Evolutionary conservation across 2,329 filamentous ascomycete species (phyloP), one percentile per base, ranked within the genome.

Genomic region (Fusarium domesticum): DNA sequence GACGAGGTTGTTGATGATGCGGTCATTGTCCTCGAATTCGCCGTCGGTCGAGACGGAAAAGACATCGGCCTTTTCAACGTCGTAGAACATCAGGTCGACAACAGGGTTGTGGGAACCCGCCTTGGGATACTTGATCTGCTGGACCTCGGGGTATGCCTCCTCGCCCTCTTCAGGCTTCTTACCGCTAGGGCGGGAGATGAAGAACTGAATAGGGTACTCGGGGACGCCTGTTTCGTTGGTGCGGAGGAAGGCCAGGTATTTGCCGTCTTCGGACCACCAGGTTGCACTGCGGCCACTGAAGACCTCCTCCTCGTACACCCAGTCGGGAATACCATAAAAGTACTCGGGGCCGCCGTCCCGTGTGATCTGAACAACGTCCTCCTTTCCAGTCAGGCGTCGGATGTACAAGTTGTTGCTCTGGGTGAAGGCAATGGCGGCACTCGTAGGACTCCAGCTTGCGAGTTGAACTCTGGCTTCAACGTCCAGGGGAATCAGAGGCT

Each of bases 261-360:
- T 85, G 39, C 91, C 93, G 64, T 95, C 89, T 28, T 84, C 78
- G 25, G 89, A 92, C 91, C 91, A 98, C 93, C 95, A 98, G 1
- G 91, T 95, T 5, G 88, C 92, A 49, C 81, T 89, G 56, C 88
- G 87, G 2, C 80, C 85, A 12, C 73, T 67, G 50, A 97, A 88
- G 3, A 73, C 70, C 43, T 73, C 71, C 56, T 78, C 75, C 62
- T 95, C 89, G 60, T 95, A 96, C 0, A 97, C 93, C 93, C 93
- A 98, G 65, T 98, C 95, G 1, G 93, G 93, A 16, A 96, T 82
- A 15, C 93, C 93, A 59, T 98, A 96, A 68, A 98, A 98, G 47
- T 93, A 81, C 57, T 97, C 83, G 1, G 83, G 74, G 0, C 92
- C 89, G 11, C 95, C 93, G 62, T 98, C 92, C 42, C 75, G 81